Conservation (phyloP, 257 asterid genomes). For the Ligustrum vulgare region DNA sequence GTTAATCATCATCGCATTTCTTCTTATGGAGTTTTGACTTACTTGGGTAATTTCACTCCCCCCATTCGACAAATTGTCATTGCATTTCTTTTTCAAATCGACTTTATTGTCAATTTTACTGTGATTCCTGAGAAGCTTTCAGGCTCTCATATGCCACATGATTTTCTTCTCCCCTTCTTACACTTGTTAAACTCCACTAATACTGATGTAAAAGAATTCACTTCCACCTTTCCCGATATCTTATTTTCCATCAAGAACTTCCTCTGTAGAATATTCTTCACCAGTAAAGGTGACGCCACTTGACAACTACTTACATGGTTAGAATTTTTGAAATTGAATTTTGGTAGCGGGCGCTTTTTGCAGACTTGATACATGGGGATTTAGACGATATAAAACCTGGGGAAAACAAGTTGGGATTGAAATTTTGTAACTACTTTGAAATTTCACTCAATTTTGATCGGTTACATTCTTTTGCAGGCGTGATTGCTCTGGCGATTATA, state of each 20-base stretch:
- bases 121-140: constrained; percentile 20
- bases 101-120: constrained; percentile 23
- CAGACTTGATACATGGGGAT: constrained; percentile 52
- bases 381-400: constrained; percentile 40
- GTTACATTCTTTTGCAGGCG: not conserved
- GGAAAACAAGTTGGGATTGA: constrained; percentile 54
- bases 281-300: constrained; percentile 35
- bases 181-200: constrained; percentile 58
- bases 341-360: constrained; percentile 26
- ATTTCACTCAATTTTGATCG: constrained; percentile 39
- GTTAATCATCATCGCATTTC: not conserved
- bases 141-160: constrained; percentile 74
- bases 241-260: constrained; percentile 70
- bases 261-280: constrained; percentile 66
- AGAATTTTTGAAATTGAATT: constrained; percentile 41
- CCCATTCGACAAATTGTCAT: constrained; percentile 11
- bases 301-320: constrained; percentile 20
- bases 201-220: constrained; percentile 19
- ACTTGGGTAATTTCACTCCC: not conserved
- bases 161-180: constrained; percentile 35
- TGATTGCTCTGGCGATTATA: constrained; percentile 21
- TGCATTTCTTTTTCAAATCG: constrained; percentile 13
- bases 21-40: constrained; percentile 6
- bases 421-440: constrained; percentile 43
- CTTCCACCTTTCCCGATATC: constrained; percentile 39